Percentiles rank a stretch among this genome's conserved stretches.
Conservation (phyloP, 2,329 filamentous ascomycete species). For the Scolecobasidium constrictum region DNA sequence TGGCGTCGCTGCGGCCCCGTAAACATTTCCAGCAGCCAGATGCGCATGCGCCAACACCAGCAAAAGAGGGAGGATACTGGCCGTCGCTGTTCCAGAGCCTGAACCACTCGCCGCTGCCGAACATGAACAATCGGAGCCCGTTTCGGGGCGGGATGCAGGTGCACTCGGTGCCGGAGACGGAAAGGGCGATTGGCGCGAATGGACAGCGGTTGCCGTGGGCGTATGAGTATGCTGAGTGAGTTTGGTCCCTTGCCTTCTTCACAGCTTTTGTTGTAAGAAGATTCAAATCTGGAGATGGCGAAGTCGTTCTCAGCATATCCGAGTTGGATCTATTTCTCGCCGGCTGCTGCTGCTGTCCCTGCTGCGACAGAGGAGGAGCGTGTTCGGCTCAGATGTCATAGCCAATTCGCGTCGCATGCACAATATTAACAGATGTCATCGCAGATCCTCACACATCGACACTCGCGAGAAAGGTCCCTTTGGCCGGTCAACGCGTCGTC, state of each 20-base stretch:
- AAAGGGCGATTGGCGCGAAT: constrained; percentile 48
- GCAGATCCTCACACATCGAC: constrained; percentile 1
- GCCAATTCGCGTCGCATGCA: too few species aligned
- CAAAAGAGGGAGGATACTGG: too few species aligned
- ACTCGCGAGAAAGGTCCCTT: constrained; percentile 50
- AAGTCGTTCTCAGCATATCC: background rate
- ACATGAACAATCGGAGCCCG: constrained; percentile 8
- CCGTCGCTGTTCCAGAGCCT: too few species aligned
- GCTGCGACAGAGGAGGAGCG: too few species aligned
- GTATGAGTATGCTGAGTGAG: constrained; percentile 51
- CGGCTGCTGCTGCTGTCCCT: background rate
- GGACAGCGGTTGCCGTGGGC: constrained; percentile 53
- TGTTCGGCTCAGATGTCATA: too few species aligned
- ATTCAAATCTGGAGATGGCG: too few species aligned
- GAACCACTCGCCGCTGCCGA: too few species aligned
- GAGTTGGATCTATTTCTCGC: background rate
- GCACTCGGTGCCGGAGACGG: constrained; percentile 52
- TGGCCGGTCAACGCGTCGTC: constrained; percentile 37
- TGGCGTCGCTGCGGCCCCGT: too few species aligned
- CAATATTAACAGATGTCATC: too few species aligned
- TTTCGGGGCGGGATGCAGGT: constrained; percentile 44
- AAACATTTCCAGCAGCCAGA: too few species aligned
- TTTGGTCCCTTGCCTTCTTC: constrained; percentile 13
- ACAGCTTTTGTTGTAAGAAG: too few species aligned
- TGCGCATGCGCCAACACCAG: too few species aligned